phyloP scores from a whole-genome alignment of 2,329 filamentous ascomycete species.

The Fusarium illudens region DNA sequence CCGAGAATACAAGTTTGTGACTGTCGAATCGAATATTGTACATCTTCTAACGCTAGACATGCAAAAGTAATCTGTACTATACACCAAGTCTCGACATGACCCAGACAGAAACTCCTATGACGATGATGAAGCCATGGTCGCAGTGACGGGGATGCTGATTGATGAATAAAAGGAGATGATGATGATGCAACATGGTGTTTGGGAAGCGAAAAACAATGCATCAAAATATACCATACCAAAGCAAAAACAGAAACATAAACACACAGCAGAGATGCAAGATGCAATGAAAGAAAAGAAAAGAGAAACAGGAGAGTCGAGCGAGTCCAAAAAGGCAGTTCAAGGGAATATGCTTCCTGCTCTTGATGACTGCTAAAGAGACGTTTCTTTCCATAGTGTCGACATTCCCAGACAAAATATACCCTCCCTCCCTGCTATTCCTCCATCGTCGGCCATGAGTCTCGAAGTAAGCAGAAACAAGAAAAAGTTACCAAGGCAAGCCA shows the following conservation, averaged over 20 bases:
- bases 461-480: neutral
- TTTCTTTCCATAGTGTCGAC: slow-evolving; percentile 22
- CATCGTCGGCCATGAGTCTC: neutral
- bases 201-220: slow-evolving; percentile 2
- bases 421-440: slow-evolving; percentile 2
- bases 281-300: neutral
- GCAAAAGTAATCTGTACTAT: slow-evolving; percentile 10
- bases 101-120: slow-evolving; percentile 26
- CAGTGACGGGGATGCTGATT: slow-evolving; percentile 9
- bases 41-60: slow-evolving; percentile 16
- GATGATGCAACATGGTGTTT: neutral
- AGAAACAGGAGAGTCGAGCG: neutral
- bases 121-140: slow-evolving; percentile 8
- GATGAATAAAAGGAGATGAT: neutral
- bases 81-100: slow-evolving; percentile 3
- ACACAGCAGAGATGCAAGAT: slow-evolving; percentile 1
- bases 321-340: slow-evolving; percentile 12
- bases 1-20: neutral
- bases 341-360: slow-evolving; percentile 19
- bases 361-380: slow-evolving; percentile 15
- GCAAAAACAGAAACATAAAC: neutral
- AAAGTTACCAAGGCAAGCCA: slow-evolving; percentile 1
- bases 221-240: neutral
- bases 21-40: slow-evolving; percentile 13
- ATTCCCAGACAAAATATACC: slow-evolving; percentile 24